phyloP scores from a whole-genome alignment of 1,284 basidiomycete species.

The Microbotryum silenes-acaulis region DNA sequence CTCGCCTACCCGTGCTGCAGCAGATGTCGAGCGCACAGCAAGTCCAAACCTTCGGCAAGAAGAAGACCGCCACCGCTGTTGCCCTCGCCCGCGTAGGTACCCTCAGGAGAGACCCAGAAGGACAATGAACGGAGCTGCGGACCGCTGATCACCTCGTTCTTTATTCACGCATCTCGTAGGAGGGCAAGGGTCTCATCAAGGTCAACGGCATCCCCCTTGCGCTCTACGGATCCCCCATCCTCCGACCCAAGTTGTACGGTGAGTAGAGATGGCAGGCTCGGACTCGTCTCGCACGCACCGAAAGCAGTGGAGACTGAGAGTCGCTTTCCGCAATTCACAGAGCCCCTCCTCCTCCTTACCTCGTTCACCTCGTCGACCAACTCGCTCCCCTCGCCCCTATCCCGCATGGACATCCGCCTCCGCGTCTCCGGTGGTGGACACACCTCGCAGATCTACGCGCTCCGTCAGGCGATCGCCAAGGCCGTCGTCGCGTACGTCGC shows the following conservation, averaged over 20 bases:
- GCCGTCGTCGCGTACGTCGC: slow-evolving; percentile 94
- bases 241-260: slow-evolving; percentile 95
- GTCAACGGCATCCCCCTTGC: slow-evolving; percentile 95
- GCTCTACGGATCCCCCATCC: slow-evolving; percentile 79
- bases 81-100: slow-evolving; percentile 64
- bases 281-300: too few species aligned
- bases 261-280: background rate
- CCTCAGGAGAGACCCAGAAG: too few species aligned
- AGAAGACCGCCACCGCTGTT: slow-evolving; percentile 97
- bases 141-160: slow-evolving; percentile 28
- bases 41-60: slow-evolving; percentile 94
- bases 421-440: slow-evolving; percentile 99
- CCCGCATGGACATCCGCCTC: slow-evolving; percentile 87
- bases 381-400: slow-evolving; percentile 42
- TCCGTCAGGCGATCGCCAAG: slow-evolving; percentile 98
- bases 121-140: background rate
- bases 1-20: background rate
- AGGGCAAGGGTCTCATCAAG: slow-evolving; percentile 94
- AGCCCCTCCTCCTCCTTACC: slow-evolving; percentile 74
- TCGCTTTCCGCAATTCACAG: background rate
- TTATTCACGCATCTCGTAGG: slow-evolving; percentile 42
- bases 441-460: slow-evolving; percentile 97
- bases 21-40: slow-evolving; percentile 28
- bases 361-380: slow-evolving; percentile 57
- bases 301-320: background rate